A percentile compares a stretch with the other conserved stretches of the same genome.
Conservation (phyloP, 768 basidiomycete species). For the Sarcodon sp. region DNA sequence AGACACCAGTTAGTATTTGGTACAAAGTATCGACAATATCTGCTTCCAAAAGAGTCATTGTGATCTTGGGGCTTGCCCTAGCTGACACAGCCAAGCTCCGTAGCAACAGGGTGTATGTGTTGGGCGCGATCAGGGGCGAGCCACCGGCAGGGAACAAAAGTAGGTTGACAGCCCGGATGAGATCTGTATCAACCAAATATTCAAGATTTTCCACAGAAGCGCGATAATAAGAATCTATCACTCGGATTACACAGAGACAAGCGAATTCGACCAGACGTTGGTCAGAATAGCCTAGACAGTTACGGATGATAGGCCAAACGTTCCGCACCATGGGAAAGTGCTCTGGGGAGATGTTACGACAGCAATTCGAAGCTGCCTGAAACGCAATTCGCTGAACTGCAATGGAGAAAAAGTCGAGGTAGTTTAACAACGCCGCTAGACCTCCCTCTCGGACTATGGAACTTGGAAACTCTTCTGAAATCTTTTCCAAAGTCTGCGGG, state of each 20-base stretch:
- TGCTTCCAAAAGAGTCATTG: conserved; percentile 78
- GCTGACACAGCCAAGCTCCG: conserved; percentile 83
- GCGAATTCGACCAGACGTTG: conserved; percentile 97
- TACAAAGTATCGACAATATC: conserved; percentile 89
- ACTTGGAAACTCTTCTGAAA: conserved; percentile 93
- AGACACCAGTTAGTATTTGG: conserved; percentile 89
- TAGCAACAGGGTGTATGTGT: conserved; percentile 81
- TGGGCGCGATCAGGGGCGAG: conserved; percentile 72
- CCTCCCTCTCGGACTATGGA: conserved; percentile 95
- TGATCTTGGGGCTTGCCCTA: conserved; percentile 77
- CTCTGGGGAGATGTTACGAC: conserved; percentile 82
- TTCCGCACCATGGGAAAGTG: conserved; percentile 82
- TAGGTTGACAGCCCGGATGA: conserved; percentile 74
- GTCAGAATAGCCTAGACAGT: conserved; percentile 85
- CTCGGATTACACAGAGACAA: conserved; percentile 87
- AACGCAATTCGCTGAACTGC: conserved; percentile 94
- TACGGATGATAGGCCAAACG: conserved; percentile 87
- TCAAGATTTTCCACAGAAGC: conserved; percentile 80
- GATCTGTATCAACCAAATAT: conserved; percentile 63
- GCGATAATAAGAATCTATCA: conserved; percentile 86
- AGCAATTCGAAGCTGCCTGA: conserved; percentile 95
- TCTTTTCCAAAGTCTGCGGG: conserved; percentile 88
- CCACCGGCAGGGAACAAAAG: conserved; percentile 79
- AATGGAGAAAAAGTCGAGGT: conserved; percentile 97
- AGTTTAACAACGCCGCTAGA: conserved; percentile 83